A percentile compares a stretch with the other conserved stretches of the same genome.
Conservation (phyloP, 2,329 filamentous ascomycete genomes). For the Cladorrhinum sp. region DNA sequence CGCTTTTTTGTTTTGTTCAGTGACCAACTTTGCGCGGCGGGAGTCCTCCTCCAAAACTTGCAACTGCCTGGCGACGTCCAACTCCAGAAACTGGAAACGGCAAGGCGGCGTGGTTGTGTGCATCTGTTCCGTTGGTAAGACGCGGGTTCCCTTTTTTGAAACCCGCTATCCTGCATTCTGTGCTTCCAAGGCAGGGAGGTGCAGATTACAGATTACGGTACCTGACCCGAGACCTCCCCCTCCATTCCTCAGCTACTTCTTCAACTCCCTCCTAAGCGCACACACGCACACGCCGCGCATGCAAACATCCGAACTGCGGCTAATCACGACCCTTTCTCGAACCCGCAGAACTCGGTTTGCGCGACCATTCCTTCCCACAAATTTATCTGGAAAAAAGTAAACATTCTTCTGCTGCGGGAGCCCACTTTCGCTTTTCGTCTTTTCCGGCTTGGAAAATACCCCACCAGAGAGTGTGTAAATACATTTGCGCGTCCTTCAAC, state of each 20-base stretch:
- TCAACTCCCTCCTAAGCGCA: too few species aligned
- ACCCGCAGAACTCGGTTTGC: constrained; percentile 4
- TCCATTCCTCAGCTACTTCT: neutral
- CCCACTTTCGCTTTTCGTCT: constrained; percentile 4
- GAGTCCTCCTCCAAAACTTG: neutral
- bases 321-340: constrained; percentile 4
- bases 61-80: neutral
- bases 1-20: neutral
- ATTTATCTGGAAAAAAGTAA: neutral
- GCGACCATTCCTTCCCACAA: neutral
- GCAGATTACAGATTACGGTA: neutral
- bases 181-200: too few species aligned
- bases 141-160: neutral
- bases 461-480: constrained; percentile 1
- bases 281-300: neutral
- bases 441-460: neutral
- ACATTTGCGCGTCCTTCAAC: neutral
- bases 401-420: neutral
- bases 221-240: neutral
- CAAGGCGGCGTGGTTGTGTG: neutral
- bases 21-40: neutral
- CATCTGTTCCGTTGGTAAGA: neutral
- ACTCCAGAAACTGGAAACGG: neutral
- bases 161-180: neutral
- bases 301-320: constrained; percentile 7